Evolutionary conservation across 495 filamentous ascomycete species (phyloP).

Genomic region (Penicillium mononematosum): DNA sequence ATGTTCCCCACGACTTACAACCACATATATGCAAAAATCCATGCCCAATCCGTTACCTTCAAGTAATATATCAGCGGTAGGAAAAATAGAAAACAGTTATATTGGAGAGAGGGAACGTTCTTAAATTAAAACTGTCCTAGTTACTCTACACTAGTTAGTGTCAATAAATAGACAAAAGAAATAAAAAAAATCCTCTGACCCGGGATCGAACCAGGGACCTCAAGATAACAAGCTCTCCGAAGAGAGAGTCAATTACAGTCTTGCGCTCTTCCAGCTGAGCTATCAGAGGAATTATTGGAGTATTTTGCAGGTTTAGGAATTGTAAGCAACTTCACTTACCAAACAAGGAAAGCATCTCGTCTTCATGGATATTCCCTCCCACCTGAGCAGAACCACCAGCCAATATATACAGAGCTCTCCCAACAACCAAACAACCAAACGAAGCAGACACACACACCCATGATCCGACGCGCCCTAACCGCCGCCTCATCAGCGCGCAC

Average conservation of each 20-base stretch:
- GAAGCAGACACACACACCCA: not conserved
- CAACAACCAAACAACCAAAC: not conserved
- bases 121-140: no score
- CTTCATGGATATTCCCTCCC: not conserved
- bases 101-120: no score
- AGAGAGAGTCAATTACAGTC: conserved; percentile 6
- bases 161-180: no score
- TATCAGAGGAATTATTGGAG: not conserved
- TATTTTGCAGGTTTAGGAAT: no score
- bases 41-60: no score
- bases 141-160: no score
- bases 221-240: conserved; percentile 5
- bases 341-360: not conserved
- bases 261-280: conserved; percentile 22
- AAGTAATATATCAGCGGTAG: no score
- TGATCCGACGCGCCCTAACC: not conserved
- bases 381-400: not conserved
- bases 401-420: no score
- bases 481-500: conserved; percentile 2
- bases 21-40: no score
- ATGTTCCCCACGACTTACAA: no score
- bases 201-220: conserved; percentile 11
- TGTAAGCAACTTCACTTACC: not conserved
- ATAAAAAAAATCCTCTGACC: conserved; percentile 11
- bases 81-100: no score